A percentile compares a stretch with the other conserved stretches of the same genome.
These are phyloP conservation scores for Rhododendron williamsianum DNA, from an alignment of 148 eudicot species.

Conservation along the genomic window DNA sequence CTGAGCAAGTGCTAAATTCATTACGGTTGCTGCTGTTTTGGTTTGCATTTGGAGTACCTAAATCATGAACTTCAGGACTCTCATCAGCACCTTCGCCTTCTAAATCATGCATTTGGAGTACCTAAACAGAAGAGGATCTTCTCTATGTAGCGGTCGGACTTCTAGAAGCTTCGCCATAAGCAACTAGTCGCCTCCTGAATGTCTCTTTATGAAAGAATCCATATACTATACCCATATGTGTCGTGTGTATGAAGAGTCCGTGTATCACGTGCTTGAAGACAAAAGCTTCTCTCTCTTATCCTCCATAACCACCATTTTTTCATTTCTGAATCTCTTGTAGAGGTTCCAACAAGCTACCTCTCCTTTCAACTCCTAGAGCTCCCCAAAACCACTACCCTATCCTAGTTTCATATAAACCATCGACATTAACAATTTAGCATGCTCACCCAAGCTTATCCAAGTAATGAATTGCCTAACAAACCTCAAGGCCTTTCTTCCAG, in stretches of 20 bases:
- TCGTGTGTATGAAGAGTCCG: background rate
- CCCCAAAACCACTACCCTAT: background rate
- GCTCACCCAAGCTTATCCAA: background rate
- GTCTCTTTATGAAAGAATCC: background rate
- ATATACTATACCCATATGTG: background rate
- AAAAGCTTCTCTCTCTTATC: background rate
- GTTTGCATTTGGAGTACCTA: conserved; percentile 32
- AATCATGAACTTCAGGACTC: conserved; percentile 41
- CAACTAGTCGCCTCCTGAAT: background rate
- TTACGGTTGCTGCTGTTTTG: conserved; percentile 15
- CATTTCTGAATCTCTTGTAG: background rate
- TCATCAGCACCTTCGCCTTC: conserved; percentile 46
- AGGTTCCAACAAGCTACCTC: background rate
- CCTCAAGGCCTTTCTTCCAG: background rate
- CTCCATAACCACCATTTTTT: background rate
- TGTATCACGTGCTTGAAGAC: background rate
- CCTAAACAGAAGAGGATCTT: background rate
- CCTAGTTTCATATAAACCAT: background rate
- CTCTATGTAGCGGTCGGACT: background rate
- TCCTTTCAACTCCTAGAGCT: background rate
- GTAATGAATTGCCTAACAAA: background rate
- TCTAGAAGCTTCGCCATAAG: background rate
- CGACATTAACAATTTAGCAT: background rate
- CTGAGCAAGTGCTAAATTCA: conserved; percentile 24
- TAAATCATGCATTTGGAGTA: too few species aligned